Evolutionary conservation across 2,329 filamentous ascomycete genomes (phyloP), one percentile per base, ranked within the genome.

Genomic region (Xylariaceae sp.): DNA sequence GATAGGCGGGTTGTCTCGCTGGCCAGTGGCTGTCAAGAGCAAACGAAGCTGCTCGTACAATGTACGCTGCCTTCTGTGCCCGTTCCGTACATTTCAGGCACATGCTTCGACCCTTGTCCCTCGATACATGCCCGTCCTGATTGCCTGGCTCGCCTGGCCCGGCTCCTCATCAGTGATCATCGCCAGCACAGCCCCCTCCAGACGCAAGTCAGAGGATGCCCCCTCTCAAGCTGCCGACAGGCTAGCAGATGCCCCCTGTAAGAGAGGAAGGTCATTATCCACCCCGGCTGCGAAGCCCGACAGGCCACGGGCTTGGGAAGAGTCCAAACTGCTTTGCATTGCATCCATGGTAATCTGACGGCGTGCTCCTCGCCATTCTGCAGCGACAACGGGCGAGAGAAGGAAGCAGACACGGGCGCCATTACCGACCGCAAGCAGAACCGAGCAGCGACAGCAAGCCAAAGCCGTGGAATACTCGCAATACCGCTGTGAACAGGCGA

Each of bases 141-240:
- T 39, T 33, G 27, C 42, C 38, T 43, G 45, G 38, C 36, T 30
- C 18, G 41, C 32, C 36, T 19, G 19, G n/a, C 31, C 32, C 7
- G 22, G 22, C 14, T 22, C 17, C n/a, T 19, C 2, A 17, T 15
- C 30, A 48, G 32, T 10, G 15, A 19, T 7, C 45, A 36, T 15
- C 42, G 45, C 38, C 44, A 48, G 48, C 48, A 53, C 42, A 51
- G 51, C 51, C 51, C 48, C 47, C 32, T 47, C 35, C 15, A 45
- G 42, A 42, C 39, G 39, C 40, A n/a, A 38, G 35, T 38, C 35
- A 38, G 35, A 38, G 15, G 35, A 38, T 14, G 15, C 12, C 35
- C 35, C 35, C 35, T 17, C 15, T 38, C 35, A 17, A 22, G 22
- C 15, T 35, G 42, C 15, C 39, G 30, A 39, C 43, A 49, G 42